Evolutionary conservation across 345 rosid genomes (phyloP).

Genomic region (Erysimum cheiranthoides): DNA sequence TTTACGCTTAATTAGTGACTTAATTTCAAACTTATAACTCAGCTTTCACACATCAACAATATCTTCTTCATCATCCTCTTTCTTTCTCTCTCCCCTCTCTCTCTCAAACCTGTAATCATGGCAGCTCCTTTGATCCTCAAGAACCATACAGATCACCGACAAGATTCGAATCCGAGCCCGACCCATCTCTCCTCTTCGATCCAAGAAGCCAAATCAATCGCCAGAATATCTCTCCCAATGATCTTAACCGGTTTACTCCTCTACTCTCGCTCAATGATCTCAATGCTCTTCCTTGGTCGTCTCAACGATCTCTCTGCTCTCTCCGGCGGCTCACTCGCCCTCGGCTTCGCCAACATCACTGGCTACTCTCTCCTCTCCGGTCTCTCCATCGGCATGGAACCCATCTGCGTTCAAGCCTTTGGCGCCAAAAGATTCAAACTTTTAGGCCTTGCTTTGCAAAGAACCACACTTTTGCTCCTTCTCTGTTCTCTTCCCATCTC

Average conservation of each 20-base stretch:
- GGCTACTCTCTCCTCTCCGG: conserved; percentile 91
- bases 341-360: conserved; percentile 92
- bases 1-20: conserved; percentile 21
- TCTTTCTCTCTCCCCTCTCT: conserved; percentile 25
- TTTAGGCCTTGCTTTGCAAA: conserved; percentile 75
- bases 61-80: conserved; percentile 28
- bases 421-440: conserved; percentile 78
- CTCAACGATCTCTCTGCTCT: conserved; percentile 69
- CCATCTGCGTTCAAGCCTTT: conserved; percentile 90
- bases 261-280: conserved; percentile 81
- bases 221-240: conserved; percentile 68
- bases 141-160: conserved; percentile 46
- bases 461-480: conserved; percentile 68
- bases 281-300: conserved; percentile 90
- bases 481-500: conserved; percentile 65
- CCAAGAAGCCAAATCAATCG: conserved; percentile 62
- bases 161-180: conserved; percentile 33
- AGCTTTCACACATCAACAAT: conserved; percentile 36
- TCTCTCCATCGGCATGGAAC: conserved; percentile 91
- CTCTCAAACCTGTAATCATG: conserved; percentile 47
- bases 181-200: conserved; percentile 47
- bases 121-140: conserved; percentile 51
- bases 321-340: conserved; percentile 84
- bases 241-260: conserved; percentile 72
- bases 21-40: conserved; percentile 40